Base-by-base conservation (phyloP, 345 rosid species). In the Physaria fendleri region DNA sequence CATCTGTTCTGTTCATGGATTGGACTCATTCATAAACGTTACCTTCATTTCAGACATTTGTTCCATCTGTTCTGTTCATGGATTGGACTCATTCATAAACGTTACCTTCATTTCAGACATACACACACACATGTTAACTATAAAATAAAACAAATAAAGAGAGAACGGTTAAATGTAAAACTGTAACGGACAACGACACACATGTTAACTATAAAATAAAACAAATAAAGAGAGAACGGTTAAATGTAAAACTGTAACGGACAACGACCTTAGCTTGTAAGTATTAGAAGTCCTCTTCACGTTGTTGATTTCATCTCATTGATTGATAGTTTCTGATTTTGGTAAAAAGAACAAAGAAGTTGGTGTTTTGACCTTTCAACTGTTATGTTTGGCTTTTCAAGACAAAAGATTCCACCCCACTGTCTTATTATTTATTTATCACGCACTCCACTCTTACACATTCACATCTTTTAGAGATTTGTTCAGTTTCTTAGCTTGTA, bases 271-370 rank as follows among this genome's bases (percentile, higher is more conserved):
- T 16, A 40, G 38, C 10, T 57, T 45, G 63, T n/a, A 8, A 27
- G 17, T 28, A 44, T 33, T 47, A 56, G 23, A 59, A 50, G 60
- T 67, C 72, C 34, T 67, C 72, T 59, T 67, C 72, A 68, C 62
- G 73, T 52, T n/a, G n/a, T n/a, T n/a, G n/a, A n/a, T n/a, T n/a
- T 68, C 61, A 43, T 32, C 53, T 23, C 32, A 51, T 68, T 68
- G 46, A 59, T 68, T 59, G 54, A 50, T 58, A 16, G 40, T 51
- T 50, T 60, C 35, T 68, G 25, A 41, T 43, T 60, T 60, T 33
- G 3, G 61, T 51, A 27, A 66, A 66, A 28, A 21, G 28, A 66
- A 47, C 34, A n/a, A 22, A 29, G 1, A 15, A 41, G 6, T 50
- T 51, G 12, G 12, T 13, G n/a, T 28, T 23, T 51, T 61, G 67